These are phyloP conservation scores for Suillus alpinus DNA, from an alignment of 768 basidiomycete species.

Conservation along the genomic window DNA sequence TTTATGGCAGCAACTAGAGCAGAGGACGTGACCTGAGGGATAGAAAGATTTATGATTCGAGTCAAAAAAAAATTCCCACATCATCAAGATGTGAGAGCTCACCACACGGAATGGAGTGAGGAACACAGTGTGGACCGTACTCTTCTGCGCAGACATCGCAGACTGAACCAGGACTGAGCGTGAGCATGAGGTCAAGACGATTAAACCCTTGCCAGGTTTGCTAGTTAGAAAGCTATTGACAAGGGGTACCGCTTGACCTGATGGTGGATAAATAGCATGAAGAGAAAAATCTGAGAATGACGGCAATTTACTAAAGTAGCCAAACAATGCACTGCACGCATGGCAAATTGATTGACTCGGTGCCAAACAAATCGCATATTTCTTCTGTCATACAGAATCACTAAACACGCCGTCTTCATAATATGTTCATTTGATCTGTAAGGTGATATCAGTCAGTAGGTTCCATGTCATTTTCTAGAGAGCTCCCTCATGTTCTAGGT, in stretches of 20 bases:
- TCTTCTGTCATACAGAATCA: not conserved
- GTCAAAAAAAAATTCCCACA: constrained; percentile 22
- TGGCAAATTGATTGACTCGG: no score
- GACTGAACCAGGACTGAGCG: constrained; percentile 76
- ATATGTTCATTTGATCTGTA: constrained; percentile 7
- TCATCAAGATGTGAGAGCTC: constrained; percentile 21
- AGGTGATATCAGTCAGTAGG: not conserved
- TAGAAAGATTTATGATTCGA: constrained; percentile 2
- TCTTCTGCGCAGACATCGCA: constrained; percentile 92
- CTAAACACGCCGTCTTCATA: constrained; percentile 12
- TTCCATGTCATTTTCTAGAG: constrained; percentile 1
- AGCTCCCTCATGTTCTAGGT: constrained; percentile 6
- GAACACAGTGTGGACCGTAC: constrained; percentile 69
- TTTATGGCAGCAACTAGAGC: constrained; percentile 71
- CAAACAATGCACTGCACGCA: constrained; percentile 31
- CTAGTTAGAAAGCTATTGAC: constrained; percentile 37
- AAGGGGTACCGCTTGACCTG: constrained; percentile 42
- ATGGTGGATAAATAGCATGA: constrained; percentile 49
- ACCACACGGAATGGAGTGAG: constrained; percentile 85
- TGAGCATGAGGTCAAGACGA: constrained; percentile 62
- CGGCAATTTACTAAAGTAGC: constrained; percentile 24
- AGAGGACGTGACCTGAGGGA: constrained; percentile 71
- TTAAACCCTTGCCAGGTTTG: constrained; percentile 38
- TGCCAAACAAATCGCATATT: constrained; percentile 11
- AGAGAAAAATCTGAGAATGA: constrained; percentile 35